Evolutionary conservation across 2,329 filamentous ascomycete genomes (phyloP).

Genomic region (Metarhizium brunneum): DNA sequence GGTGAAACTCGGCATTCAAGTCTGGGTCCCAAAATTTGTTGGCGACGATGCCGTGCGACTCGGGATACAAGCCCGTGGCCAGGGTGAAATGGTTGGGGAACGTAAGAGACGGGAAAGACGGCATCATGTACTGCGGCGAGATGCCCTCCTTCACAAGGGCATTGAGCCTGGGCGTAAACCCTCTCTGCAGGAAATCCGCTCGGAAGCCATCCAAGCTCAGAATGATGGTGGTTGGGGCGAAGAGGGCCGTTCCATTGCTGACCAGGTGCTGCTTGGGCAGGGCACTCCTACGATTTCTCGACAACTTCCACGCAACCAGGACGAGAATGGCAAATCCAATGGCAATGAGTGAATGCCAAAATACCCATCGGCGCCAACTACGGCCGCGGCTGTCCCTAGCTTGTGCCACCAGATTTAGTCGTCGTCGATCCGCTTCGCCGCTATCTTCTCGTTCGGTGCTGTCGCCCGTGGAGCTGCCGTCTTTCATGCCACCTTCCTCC

Average conservation of each 20-base stretch:
- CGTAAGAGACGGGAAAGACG: slow-evolving; percentile 91
- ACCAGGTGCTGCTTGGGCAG: slow-evolving; percentile 25
- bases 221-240: slow-evolving; percentile 84
- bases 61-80: slow-evolving; percentile 84
- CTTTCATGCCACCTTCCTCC: slow-evolving; percentile 69
- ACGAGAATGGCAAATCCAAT: slow-evolving; percentile 47
- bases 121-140: slow-evolving; percentile 85
- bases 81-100: slow-evolving; percentile 96
- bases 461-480: slow-evolving; percentile 54
- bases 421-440: slow-evolving; percentile 46
- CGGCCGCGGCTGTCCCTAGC: slow-evolving; percentile 39
- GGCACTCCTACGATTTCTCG: slow-evolving; percentile 31
- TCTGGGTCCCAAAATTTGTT: slow-evolving; percentile 91
- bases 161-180: slow-evolving; percentile 73
- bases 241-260: slow-evolving; percentile 81
- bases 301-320: slow-evolving; percentile 50
- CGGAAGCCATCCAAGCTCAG: slow-evolving; percentile 94
- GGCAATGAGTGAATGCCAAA: slow-evolving; percentile 42
- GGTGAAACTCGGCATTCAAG: slow-evolving; percentile 72
- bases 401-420: slow-evolving; percentile 38
- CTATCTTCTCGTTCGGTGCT: slow-evolving; percentile 54
- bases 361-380: slow-evolving; percentile 43
- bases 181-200: slow-evolving; percentile 80
- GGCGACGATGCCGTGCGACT: slow-evolving; percentile 85
- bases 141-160: slow-evolving; percentile 74